These are phyloP conservation scores for Phylloporus rhodoxanthus DNA, from an alignment of 768 basidiomycete species.

Conservation along the genomic window DNA sequence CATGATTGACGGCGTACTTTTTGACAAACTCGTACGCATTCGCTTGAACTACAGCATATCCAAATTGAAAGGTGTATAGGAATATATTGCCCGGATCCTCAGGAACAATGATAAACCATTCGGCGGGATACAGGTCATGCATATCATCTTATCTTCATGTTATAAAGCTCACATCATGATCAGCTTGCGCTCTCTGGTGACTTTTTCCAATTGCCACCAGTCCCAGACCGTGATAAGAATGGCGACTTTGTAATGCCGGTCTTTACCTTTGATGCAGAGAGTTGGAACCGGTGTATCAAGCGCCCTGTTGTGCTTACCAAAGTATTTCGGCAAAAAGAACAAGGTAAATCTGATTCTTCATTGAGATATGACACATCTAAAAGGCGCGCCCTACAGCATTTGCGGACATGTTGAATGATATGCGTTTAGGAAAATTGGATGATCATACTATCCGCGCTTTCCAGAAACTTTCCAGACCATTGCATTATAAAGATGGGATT, in stretches of 20 bases:
- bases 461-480: constrained; percentile 45
- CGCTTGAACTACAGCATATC: constrained; percentile 30
- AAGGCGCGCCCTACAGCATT: constrained; percentile 40
- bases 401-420: constrained; percentile 80
- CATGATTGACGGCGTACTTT: constrained; percentile 77
- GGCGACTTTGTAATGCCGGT: constrained; percentile 42
- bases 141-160: neutral
- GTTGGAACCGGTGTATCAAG: constrained; percentile 66
- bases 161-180: neutral
- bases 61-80: constrained; percentile 36
- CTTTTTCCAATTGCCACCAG: constrained; percentile 88
- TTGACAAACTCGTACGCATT: constrained; percentile 67
- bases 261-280: constrained; percentile 77
- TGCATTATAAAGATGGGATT: constrained; percentile 65
- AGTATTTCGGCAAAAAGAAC: constrained; percentile 87
- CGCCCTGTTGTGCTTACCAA: constrained; percentile 51
- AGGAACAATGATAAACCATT: constrained; percentile 56
- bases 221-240: constrained; percentile 46
- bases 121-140: constrained; percentile 77
- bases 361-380: neutral
- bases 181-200: constrained; percentile 83
- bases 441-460: constrained; percentile 44
- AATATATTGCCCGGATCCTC: constrained; percentile 55
- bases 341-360: constrained; percentile 38
- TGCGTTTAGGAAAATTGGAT: constrained; percentile 70